Evolutionary conservation across 2,329 filamentous ascomycete species (phyloP).

Genomic region (Calonectria pseudoturangicola): DNA sequence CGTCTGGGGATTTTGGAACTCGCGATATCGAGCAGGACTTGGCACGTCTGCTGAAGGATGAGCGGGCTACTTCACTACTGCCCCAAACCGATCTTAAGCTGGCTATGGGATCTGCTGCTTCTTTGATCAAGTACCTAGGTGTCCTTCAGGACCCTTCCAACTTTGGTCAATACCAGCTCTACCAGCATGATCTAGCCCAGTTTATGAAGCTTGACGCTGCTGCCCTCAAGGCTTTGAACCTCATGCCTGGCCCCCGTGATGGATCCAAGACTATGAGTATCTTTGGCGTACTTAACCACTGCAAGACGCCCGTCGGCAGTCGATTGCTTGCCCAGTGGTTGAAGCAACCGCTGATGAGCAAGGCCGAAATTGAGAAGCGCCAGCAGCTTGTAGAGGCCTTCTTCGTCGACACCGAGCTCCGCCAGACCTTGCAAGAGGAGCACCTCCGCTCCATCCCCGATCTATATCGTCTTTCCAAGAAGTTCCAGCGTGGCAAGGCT

Average conservation of each 20-base stretch:
- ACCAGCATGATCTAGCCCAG: conserved; percentile 96
- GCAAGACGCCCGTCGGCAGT: conserved; percentile 96
- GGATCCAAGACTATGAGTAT: conserved; percentile 98
- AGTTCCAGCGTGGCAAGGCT: conserved; percentile 93
- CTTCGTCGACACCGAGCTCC: conserved; percentile 91
- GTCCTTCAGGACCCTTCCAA: conserved; percentile 94
- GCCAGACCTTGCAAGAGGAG: conserved; percentile 97
- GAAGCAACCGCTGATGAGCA: conserved; percentile 96
- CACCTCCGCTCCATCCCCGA: conserved; percentile 95
- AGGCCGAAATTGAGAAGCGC: conserved; percentile 89
- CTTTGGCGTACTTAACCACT: conserved; percentile 95
- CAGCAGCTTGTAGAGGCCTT: conserved; percentile 98
- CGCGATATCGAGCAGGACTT: conserved; percentile 98
- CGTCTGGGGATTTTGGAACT: conserved; percentile 85
- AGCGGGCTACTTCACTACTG: conserved; percentile 83
- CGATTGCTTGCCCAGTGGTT: conserved; percentile 95
- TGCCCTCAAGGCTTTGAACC: conserved; percentile 92
- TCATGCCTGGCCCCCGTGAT: conserved; percentile 96
- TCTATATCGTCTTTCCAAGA: conserved; percentile 93
- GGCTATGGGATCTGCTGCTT: conserved; percentile 95
- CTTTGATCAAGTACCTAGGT: conserved; percentile 94
- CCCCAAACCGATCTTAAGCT: conserved; percentile 95
- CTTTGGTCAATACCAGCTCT: conserved; percentile 97
- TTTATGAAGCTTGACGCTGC: conserved; percentile 99
- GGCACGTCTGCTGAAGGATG: conserved; percentile 89